Base-by-base conservation (phyloP, 495 filamentous ascomycete genomes). In the Annulohypoxylon moriforme region DNA sequence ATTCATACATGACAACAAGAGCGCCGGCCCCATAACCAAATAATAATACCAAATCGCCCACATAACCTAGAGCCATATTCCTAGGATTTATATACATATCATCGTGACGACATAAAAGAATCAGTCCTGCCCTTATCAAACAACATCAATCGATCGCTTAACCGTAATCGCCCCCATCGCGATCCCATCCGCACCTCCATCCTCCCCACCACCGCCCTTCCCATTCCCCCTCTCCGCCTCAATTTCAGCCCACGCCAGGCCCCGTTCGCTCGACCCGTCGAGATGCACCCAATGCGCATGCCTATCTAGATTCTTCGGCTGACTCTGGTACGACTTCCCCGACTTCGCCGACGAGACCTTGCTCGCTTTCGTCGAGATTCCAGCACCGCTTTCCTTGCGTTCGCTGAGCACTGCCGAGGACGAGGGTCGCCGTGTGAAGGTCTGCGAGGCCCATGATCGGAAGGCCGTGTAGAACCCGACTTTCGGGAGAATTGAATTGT, bases 401-500 rank as follows among this genome's bases (percentile, higher is more conserved):
- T 52, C 47, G 22, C 47, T 52, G 10, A 14, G 13, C 9, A 2
- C 46, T 24, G 11, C 47, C 25, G 47, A 14, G 3, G 25, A 27
- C 24, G 47, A 52, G 24, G 47, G 47, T 13, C 24, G 47, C 10
- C 24, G 13, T 3, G 47, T 52, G 47, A 52, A 52, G 24, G 47
- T 52, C 25, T 52, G 47, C 47, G 47, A 52, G 10, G 47, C 47
- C 47, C 47, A 52, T 24, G 47, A 52, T 24, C 47, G 24, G 13
- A 52, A 29, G 14, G 29, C 50, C 7, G 29, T 55, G 27, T 55
- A 55, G 1, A 61, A 27, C 14, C 58, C 58, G 2, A 14, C 40
- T 25, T 49, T 61, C n/a, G 58, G 16, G 1, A 61, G 27, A 29
- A 61, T 27, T 7, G 58, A 44, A 1, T 69, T 66, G 56, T 69